phyloP scores from a whole-genome alignment of 2,329 filamentous ascomycete species.

The Scytalidium lignicola region DNA sequence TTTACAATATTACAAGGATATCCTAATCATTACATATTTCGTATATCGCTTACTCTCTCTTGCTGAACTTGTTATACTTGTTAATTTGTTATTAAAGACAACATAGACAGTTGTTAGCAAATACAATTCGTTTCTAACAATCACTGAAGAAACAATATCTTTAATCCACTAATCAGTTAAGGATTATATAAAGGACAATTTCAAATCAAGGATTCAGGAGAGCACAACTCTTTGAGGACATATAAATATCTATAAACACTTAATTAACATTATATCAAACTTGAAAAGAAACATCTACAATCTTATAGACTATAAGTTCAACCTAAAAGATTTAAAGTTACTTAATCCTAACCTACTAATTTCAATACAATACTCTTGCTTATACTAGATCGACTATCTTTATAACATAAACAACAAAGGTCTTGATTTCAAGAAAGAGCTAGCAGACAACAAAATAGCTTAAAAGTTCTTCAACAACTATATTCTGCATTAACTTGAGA shows the following conservation, averaged over 20 bases:
- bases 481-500: slow-evolving; percentile 11
- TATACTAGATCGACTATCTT: slow-evolving; percentile 32
- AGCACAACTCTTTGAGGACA: slow-evolving; percentile 2
- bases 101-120: slow-evolving; percentile 14
- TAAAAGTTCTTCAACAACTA: slow-evolving; percentile 5
- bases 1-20: too few species aligned
- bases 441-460: slow-evolving; percentile 5
- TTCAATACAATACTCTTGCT: slow-evolving; percentile 18
- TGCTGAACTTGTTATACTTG: slow-evolving; percentile 14
- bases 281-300: slow-evolving; percentile 24
- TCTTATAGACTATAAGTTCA: slow-evolving; percentile 16
- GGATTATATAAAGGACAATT: slow-evolving; percentile 23
- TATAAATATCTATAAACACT: slow-evolving; percentile 13
- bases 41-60: too few species aligned
- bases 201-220: slow-evolving; percentile 6
- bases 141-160: slow-evolving; percentile 19
- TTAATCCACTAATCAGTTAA: slow-evolving; percentile 29
- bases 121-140: slow-evolving; percentile 30
- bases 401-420: slow-evolving; percentile 12
- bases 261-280: slow-evolving; percentile 11
- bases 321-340: slow-evolving; percentile 12
- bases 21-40: too few species aligned
- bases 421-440: slow-evolving; percentile 1
- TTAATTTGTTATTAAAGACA: slow-evolving; percentile 10
- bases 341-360: slow-evolving; percentile 23